Percentiles rank a stretch among this genome's conserved stretches.
These are phyloP conservation scores for Scleroderma citrinum DNA, from an alignment of 768 basidiomycete species.

Conservation along the genomic window DNA sequence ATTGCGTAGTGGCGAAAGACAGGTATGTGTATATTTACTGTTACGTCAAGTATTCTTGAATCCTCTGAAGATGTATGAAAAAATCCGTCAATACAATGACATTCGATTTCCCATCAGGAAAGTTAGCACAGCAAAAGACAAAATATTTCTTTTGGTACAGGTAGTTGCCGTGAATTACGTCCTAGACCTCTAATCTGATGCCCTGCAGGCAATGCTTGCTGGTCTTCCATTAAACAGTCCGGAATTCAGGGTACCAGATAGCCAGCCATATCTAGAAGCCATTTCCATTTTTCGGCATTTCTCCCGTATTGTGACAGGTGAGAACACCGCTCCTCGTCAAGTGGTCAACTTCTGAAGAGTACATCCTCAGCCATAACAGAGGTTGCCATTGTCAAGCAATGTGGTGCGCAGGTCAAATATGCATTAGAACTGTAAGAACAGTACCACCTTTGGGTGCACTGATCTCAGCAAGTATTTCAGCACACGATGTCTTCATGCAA, in stretches of 20 bases:
- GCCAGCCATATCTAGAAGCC: slow-evolving; percentile 67
- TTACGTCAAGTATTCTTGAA: too few species aligned
- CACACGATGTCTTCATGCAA: slow-evolving; percentile 70
- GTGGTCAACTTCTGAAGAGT: slow-evolving; percentile 1
- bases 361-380: slow-evolving; percentile 63
- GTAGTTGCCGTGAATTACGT: slow-evolving; percentile 29
- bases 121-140: slow-evolving; percentile 65
- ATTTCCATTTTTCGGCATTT: slow-evolving; percentile 70
- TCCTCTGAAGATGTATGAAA: slow-evolving; percentile 48
- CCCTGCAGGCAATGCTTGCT: slow-evolving; percentile 58
- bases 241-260: slow-evolving; percentile 68
- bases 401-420: slow-evolving; percentile 63
- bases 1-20: slow-evolving; percentile 71
- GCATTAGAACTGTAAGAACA: slow-evolving; percentile 61
- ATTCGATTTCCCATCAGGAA: slow-evolving; percentile 75
- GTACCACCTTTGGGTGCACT: not conserved
- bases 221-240: slow-evolving; percentile 61
- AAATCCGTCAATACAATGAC: slow-evolving; percentile 63
- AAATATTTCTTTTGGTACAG: slow-evolving; percentile 77
- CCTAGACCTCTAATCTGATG: slow-evolving; percentile 3
- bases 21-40: slow-evolving; percentile 31
- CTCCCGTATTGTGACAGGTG: slow-evolving; percentile 70
- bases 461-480: slow-evolving; percentile 33
- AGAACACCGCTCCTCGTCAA: not conserved
- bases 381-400: slow-evolving; percentile 58